Evolutionary conservation across 441 rosid genomes (phyloP).

Genomic region (Macaranga tanarius): DNA sequence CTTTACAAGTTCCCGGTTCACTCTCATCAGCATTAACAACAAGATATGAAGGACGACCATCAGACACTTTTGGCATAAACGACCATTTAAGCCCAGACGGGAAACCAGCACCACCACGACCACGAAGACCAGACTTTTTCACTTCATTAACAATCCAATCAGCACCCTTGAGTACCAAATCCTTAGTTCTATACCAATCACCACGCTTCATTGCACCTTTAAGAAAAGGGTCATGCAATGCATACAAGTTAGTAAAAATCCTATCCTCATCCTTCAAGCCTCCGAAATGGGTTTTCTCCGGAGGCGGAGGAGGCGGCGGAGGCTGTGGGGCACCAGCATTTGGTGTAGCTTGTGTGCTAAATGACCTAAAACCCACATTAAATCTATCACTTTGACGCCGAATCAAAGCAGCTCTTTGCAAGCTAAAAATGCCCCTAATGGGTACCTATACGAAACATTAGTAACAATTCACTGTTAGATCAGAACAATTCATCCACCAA

Average conservation of each 20-base stretch:
- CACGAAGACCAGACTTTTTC: constrained; percentile 96
- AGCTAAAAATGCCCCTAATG: constrained; percentile 64
- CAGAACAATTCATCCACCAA: background rate
- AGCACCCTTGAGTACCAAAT: constrained; percentile 90
- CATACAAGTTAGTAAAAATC: constrained; percentile 90
- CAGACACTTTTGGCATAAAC: constrained; percentile 97
- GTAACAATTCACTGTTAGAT: background rate
- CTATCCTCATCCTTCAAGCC: constrained; percentile 96
- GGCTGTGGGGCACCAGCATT: constrained; percentile 61
- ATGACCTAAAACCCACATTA: constrained; percentile 54
- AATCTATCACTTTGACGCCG: constrained; percentile 46
- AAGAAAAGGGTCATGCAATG: constrained; percentile 87
- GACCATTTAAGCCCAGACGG: constrained; percentile 99
- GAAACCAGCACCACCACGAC: constrained; percentile 99
- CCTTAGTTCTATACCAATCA: constrained; percentile 96
- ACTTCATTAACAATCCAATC: constrained; percentile 98
- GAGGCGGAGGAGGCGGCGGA: constrained; percentile 80
- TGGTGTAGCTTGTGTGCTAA: constrained; percentile 75
- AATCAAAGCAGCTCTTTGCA: constrained; percentile 56
- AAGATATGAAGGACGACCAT: constrained; percentile 97
- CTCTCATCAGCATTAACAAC: constrained; percentile 99
- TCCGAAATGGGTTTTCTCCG: constrained; percentile 97
- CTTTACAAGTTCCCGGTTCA: constrained; percentile 99
- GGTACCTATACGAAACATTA: constrained; percentile 56
- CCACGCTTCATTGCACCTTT: constrained; percentile 97